Conservation (phyloP, 768 basidiomycete genomes). For the Mycena haematopus region DNA sequence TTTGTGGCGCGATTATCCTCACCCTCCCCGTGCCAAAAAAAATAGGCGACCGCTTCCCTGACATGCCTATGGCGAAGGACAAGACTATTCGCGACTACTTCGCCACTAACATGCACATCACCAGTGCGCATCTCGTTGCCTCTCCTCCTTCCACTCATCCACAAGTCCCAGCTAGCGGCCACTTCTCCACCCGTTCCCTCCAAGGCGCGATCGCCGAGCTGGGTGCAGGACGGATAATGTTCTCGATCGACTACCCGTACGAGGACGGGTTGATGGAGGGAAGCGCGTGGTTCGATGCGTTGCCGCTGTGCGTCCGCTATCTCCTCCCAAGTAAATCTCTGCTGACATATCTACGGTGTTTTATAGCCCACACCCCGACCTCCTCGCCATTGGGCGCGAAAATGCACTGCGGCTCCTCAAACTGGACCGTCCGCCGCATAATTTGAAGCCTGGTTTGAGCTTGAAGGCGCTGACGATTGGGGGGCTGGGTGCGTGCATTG, state of each 20-base stretch:
- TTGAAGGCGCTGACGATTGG: constrained; percentile 26
- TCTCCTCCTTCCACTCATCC: not conserved
- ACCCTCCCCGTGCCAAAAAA: not conserved
- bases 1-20: not conserved
- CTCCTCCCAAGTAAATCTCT: not conserved
- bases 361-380: constrained; percentile 26
- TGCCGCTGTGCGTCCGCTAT: constrained; percentile 20
- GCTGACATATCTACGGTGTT: not conserved
- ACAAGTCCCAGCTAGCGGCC: constrained; percentile 23
- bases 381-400: constrained; percentile 29
- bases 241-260: constrained; percentile 32
- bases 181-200: constrained; percentile 28
- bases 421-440: constrained; percentile 27
- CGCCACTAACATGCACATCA: constrained; percentile 31
- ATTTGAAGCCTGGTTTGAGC: constrained; percentile 14
- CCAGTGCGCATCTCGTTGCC: constrained; percentile 15
- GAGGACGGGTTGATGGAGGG: constrained; percentile 31
- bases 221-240: constrained; percentile 25
- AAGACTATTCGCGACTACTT: constrained; percentile 31
- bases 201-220: constrained; percentile 28
- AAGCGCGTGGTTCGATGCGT: constrained; percentile 28
- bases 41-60: constrained; percentile 29
- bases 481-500: constrained; percentile 16
- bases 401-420: constrained; percentile 29
- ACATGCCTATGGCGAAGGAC: constrained; percentile 30